These are phyloP conservation scores for Zanthoxylum bungeanum DNA, from an alignment of 345 rosid species.

Conservation along the genomic window DNA sequence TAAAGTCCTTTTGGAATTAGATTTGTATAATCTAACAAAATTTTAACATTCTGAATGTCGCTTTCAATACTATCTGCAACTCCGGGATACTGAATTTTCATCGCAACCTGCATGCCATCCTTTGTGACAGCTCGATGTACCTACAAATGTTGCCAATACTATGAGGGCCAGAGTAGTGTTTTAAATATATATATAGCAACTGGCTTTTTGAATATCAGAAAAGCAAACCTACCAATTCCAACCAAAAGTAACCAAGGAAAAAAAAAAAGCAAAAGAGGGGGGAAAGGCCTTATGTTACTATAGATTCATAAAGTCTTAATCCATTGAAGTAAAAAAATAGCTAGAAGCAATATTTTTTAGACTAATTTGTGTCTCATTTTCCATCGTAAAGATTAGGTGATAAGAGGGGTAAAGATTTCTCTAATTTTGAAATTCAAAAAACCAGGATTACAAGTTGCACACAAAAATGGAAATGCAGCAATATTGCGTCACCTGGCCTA, in stretches of 20 bases:
- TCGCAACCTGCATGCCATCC: slow-evolving; percentile 74
- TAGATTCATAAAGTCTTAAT: neutral
- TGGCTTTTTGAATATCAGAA: neutral
- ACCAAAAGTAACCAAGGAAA: neutral
- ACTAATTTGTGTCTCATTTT: neutral
- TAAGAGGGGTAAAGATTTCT: neutral
- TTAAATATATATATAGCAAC: neutral
- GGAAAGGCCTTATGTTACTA: neutral
- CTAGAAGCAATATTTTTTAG: neutral
- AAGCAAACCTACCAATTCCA: neutral
- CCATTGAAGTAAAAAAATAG: neutral
- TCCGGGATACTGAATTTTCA: slow-evolving; percentile 99
- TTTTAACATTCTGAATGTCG: slow-evolving; percentile 92
- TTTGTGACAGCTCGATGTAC: slow-evolving; percentile 82
- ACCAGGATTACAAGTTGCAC: neutral
- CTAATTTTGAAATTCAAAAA: neutral
- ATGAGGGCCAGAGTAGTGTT: slow-evolving; percentile 6
- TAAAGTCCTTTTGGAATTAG: slow-evolving; percentile 91
- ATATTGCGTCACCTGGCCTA: slow-evolving; percentile 72
- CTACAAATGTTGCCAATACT: slow-evolving; percentile 38
- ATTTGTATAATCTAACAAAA: slow-evolving; percentile 74
- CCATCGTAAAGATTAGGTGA: neutral
- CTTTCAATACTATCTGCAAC: slow-evolving; percentile 95
- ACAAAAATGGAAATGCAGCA: neutral
- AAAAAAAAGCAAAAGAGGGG: neutral